Base-by-base conservation (phyloP, 2,329 filamentous ascomycete genomes). In the Ceratocystis colombiana region DNA sequence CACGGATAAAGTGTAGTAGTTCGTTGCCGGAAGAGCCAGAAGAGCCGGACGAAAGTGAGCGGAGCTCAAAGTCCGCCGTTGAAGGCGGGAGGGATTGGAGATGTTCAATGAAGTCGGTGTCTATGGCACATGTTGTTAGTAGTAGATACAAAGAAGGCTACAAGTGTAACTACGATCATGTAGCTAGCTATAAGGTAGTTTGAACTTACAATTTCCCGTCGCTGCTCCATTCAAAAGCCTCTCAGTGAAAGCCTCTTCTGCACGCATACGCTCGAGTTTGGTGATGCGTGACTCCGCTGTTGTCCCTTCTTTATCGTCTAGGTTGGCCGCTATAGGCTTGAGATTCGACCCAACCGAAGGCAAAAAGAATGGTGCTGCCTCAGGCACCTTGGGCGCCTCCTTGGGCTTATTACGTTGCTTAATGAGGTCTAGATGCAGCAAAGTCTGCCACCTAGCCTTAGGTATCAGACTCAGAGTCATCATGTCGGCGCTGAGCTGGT, bases 311-410 rank as follows among this genome's bases (percentile, higher is more conserved):
- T 72, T 72, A 37, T 70, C 57, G 20, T 72, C 71, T 72, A 74
- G 37, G 69, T 76, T 61, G 70, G 71, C 71, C n/a, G 48, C 20
- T 20, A 73, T 70, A 2, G 72, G 66, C 15, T 71, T 74, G 44
- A 72, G 69, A 20, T 71, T 71, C 22, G 71, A 68, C 8, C 65
- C 68, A 25, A 87, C 78, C 0, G 87, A 87, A 0, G 91, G 90
- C 3, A 97, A 80, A 79, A 97, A 97, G 80, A 97, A 97, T 0
- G 94, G 95, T 0, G 93, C 93, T 73, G 95, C 96, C 74, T 96
- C 90, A 0, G 94, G 94, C 5, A 86, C 83, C 77, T 96, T 96
- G 17, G 92, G 92, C 0, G 92, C 84, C 75, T 96, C 91, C 70
- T 86, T 92, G 0, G 95, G 94, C 76, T 94, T 96, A 77, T 99